Percentiles rank a stretch among this genome's conserved stretches.
Evolutionary conservation across 176 grass and related monocot genomes (phyloP).

Genomic region (Luzula sylvatica): DNA sequence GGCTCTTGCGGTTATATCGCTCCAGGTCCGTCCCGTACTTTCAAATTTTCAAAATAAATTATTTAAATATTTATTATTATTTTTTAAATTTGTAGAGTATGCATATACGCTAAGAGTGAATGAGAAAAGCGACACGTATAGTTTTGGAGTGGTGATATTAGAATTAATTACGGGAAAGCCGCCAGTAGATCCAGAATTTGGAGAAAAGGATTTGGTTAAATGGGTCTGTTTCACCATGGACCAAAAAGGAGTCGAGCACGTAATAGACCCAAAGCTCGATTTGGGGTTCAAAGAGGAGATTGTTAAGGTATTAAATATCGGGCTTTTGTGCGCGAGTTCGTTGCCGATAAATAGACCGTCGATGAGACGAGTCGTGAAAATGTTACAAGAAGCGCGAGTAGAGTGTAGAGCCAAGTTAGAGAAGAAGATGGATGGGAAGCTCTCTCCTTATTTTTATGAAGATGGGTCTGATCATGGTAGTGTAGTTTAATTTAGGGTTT

Average conservation of each 20-base stretch:
- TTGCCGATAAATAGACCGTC: constrained; percentile 76
- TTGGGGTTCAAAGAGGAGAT: constrained; percentile 47
- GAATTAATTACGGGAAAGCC: constrained; percentile 73
- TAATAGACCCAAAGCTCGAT: constrained; percentile 51
- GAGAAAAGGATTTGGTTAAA: constrained; percentile 85
- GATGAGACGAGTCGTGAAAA: constrained; percentile 78
- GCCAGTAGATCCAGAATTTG: constrained; percentile 59
- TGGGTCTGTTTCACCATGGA: constrained; percentile 66
- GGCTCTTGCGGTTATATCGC: constrained; percentile 86
- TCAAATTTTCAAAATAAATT: background rate
- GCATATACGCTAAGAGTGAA: constrained; percentile 80
- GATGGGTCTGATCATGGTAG: constrained; percentile 40
- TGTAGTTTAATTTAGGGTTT: constrained; percentile 17
- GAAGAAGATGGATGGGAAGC: constrained; percentile 34
- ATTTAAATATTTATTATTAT: background rate
- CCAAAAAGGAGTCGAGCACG: constrained; percentile 45
- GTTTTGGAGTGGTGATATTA: constrained; percentile 80
- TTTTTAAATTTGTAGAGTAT: constrained; percentile 49
- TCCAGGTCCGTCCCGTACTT: constrained; percentile 40
- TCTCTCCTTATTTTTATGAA: constrained; percentile 57
- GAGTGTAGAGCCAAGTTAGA: constrained; percentile 21
- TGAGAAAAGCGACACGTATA: constrained; percentile 93
- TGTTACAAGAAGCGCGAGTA: constrained; percentile 52
- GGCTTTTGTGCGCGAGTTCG: constrained; percentile 60
- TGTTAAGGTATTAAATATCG: constrained; percentile 48